phyloP scores from a whole-genome alignment of 495 filamentous ascomycete genomes.

The Lasiosphaeria hispida region DNA sequence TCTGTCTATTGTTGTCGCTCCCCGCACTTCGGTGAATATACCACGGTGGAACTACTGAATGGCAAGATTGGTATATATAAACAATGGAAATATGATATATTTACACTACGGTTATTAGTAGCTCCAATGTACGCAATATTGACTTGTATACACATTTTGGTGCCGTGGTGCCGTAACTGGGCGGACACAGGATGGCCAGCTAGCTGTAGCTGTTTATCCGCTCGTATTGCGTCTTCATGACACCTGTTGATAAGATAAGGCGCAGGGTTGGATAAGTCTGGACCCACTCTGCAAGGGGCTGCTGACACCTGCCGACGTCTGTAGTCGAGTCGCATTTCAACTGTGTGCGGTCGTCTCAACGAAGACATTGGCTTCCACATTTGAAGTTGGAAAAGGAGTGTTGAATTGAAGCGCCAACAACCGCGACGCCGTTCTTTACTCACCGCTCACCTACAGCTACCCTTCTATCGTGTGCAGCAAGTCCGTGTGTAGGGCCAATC shows the following conservation, averaged over 20 bases:
- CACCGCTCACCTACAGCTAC: background rate
- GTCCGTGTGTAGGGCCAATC: slow-evolving; percentile 8
- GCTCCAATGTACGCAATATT: background rate
- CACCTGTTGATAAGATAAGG: slow-evolving; percentile 15
- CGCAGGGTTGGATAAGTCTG: background rate
- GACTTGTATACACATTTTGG: background rate
- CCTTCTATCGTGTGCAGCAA: background rate
- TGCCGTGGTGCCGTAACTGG: background rate
- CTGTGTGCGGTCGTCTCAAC: background rate
- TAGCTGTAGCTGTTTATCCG: no score
- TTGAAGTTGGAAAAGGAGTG: background rate
- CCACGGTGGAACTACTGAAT: slow-evolving; percentile 1
- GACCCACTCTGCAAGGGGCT: slow-evolving; percentile 3
- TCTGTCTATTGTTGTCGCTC: background rate
- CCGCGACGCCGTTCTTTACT: background rate
- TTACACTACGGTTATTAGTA: background rate
- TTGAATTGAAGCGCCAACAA: no score
- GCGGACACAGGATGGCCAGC: no score
- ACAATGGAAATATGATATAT: background rate
- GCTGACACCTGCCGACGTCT: background rate
- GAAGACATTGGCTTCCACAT: slow-evolving; percentile 2
- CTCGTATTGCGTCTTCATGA: background rate
- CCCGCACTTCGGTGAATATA: slow-evolving; percentile 1
- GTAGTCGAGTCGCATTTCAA: background rate
- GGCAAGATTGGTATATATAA: slow-evolving; percentile 16